Evolutionary conservation across 331 rosid genomes (phyloP).

Genomic region (Erythrophleum ivorense): DNA sequence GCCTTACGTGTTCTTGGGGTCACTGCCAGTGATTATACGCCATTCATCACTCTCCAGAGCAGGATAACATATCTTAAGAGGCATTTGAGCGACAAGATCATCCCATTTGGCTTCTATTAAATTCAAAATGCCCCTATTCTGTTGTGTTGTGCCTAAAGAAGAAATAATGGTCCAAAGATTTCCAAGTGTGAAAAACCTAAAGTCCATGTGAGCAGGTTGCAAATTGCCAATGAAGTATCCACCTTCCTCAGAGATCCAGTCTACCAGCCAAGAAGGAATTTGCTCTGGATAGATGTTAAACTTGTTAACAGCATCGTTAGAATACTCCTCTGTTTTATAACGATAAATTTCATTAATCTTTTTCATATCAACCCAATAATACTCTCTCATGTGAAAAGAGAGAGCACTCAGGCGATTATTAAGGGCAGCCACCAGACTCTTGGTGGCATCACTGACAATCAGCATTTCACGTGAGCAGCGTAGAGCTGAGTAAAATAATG

Average conservation of each 20-base stretch:
- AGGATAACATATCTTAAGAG: slow-evolving; percentile 71
- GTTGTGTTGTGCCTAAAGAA: slow-evolving; percentile 58
- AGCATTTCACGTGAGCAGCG: slow-evolving; percentile 71
- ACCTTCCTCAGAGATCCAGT: slow-evolving; percentile 69
- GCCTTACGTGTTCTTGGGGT: slow-evolving; percentile 73
- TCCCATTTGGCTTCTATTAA: slow-evolving; percentile 71
- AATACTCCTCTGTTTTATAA: slow-evolving; percentile 72
- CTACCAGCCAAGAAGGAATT: slow-evolving; percentile 73
- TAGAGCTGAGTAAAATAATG: slow-evolving; percentile 69
- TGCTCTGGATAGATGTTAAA: slow-evolving; percentile 78
- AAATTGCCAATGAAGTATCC: slow-evolving; percentile 72
- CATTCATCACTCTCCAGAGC: slow-evolving; percentile 67
- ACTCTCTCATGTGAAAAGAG: slow-evolving; percentile 69
- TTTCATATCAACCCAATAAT: slow-evolving; percentile 67
- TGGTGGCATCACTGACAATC: slow-evolving; percentile 56
- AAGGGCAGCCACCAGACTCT: slow-evolving; percentile 61
- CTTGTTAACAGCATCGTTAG: slow-evolving; percentile 69
- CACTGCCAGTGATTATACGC: slow-evolving; percentile 71
- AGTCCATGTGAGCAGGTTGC: slow-evolving; percentile 77
- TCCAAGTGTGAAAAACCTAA: slow-evolving; percentile 69
- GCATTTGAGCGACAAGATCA: slow-evolving; percentile 68
- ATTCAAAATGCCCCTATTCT: slow-evolving; percentile 56
- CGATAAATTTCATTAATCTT: slow-evolving; percentile 75
- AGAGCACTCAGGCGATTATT: slow-evolving; percentile 71
- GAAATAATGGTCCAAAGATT: slow-evolving; percentile 73